Evolutionary conservation across 306 rosid species (phyloP), one percentile per base, ranked within the genome.

Genomic region (Alnus glutinosa): DNA sequence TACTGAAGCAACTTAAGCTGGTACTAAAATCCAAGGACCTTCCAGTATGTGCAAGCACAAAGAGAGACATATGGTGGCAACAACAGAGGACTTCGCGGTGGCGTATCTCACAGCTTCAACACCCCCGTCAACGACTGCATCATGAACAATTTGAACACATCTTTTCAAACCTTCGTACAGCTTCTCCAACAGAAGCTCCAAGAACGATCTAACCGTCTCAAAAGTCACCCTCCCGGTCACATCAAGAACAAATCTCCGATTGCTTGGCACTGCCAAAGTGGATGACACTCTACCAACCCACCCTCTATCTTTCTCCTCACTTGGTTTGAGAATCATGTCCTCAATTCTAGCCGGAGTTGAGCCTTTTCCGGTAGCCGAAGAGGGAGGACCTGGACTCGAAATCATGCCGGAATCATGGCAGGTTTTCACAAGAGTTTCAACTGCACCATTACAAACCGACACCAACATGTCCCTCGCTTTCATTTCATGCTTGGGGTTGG

Each of bases 351-450:
- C n/a, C 62, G 79, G 23, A 57, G 8, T 61, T 71, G 30, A 19
- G 37, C 82, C 54, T 55, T 77, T 80, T 49, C 76, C 81, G 14
- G 79, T 42, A 23, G 28, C 71, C 58, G 73, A 74, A 54, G 8
- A 54, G 52, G 85, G 34, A 51, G 80, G 62, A 61, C 55, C 61
- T 73, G 70, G 52, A 42, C 47, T 47, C 0, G 77, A 80, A 80
- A 19, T 75, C 64, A 19, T 77, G 8, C 44, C 52, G 28, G 80
- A 68, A 75, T 81, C 75, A 12, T 91, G 78, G 77, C 75, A 82
- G n/a, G 91, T 86, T 84, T 73, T 87, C 3, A 95, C 82, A 0
- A 95, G 81, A 58, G 98, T 92, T 86, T 89, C 90, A 8, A 95
- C 76, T 1, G 97, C 89, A 13, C 89, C 89, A 71, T 92, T 95